Evolutionary conservation across 495 filamentous ascomycete genomes (phyloP).

Genomic region (Hypoxylon trugodes): DNA sequence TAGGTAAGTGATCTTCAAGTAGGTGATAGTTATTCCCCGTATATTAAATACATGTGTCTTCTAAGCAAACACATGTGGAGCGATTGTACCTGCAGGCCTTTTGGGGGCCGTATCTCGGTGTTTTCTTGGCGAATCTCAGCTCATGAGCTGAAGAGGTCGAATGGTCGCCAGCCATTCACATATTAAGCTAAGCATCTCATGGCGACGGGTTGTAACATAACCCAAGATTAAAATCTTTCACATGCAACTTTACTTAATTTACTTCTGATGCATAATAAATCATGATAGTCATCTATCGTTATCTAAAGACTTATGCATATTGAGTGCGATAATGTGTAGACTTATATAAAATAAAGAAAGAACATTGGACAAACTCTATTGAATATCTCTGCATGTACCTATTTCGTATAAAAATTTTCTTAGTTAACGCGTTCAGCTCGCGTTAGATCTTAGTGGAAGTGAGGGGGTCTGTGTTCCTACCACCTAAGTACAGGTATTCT

Average conservation of each 20-base stretch:
- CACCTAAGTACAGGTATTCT: neutral
- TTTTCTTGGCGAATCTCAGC: slow-evolving; percentile 26
- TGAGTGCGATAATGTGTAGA: no score
- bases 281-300: no score
- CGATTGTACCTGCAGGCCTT: slow-evolving; percentile 30
- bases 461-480: slow-evolving; percentile 2
- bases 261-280: no score
- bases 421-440: slow-evolving; percentile 19
- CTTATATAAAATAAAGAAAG: no score
- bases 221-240: no score
- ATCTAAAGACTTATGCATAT: no score
- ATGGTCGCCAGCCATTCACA: neutral
- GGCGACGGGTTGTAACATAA: no score
- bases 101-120: slow-evolving; percentile 9
- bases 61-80: neutral
- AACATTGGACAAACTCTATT: no score
- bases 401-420: slow-evolving; percentile 27
- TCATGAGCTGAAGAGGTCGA: slow-evolving; percentile 5
- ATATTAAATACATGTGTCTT: no score
- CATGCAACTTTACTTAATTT: no score
- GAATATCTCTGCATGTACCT: neutral
- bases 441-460: slow-evolving; percentile 15
- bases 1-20: neutral
- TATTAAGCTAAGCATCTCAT: no score
- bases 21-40: slow-evolving; percentile 2